Conservation (phyloP, 2,329 filamentous ascomycete species). For the Cladosporium halotolerans region DNA sequence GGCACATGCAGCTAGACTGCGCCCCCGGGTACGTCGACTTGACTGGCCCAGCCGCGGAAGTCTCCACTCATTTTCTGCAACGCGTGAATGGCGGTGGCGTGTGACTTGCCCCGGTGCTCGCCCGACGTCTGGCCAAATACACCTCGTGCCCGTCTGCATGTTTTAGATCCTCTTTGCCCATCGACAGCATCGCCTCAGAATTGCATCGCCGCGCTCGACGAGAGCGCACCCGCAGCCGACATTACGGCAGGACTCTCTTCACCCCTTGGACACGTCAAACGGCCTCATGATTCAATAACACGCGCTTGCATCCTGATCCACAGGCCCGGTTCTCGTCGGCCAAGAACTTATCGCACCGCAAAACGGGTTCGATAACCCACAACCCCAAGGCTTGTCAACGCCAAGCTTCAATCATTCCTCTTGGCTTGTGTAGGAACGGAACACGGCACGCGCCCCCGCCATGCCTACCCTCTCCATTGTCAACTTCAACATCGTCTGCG, state of each 20-base stretch:
- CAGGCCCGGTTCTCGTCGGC: neutral
- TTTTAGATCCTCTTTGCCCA: too few species aligned
- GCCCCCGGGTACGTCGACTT: too few species aligned
- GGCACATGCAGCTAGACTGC: too few species aligned
- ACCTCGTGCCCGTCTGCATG: too few species aligned
- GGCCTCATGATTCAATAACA: slow-evolving; percentile 26
- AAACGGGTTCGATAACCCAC: slow-evolving; percentile 8
- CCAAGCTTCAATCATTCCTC: neutral
- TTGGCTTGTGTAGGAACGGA: neutral
- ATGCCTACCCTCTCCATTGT: slow-evolving; percentile 60
- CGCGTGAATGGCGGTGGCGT: too few species aligned
- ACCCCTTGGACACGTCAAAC: neutral
- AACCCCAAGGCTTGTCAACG: neutral
- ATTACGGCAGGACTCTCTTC: neutral
- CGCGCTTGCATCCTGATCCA: slow-evolving; percentile 1
- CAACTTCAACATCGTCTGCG: slow-evolving; percentile 80
- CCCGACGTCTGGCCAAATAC: too few species aligned
- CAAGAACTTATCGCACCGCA: neutral
- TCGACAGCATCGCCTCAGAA: too few species aligned
- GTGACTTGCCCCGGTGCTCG: too few species aligned
- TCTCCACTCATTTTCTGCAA: too few species aligned
- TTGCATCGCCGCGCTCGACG: neutral
- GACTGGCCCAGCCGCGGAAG: too few species aligned
- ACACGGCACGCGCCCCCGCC: slow-evolving; percentile 6
- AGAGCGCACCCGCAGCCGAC: neutral